Base-by-base conservation (phyloP, 306 rosid genomes). In the Vigna mungo region DNA sequence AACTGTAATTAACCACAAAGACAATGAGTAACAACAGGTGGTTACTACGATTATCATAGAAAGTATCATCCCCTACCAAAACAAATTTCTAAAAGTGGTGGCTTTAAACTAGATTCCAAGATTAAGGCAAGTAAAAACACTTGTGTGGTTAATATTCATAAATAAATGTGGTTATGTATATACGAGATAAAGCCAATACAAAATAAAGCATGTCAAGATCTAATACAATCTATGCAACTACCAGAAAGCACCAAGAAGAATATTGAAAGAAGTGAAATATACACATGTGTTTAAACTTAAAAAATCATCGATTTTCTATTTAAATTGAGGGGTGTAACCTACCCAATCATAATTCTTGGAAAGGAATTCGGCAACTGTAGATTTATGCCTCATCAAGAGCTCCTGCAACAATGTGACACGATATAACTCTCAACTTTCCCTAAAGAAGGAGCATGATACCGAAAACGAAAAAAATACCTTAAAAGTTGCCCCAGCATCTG, bases 351-450 rank as follows among this genome's bases (percentile, higher is more conserved):
- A 94, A 65, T 94, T 90, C 70, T 86, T 87, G 56, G 94, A 86
- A 62, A 94, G 97, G 75, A 91, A 94, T 17, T 91, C 97, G 0
- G 98, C 93, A 62, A 94, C 97, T 0, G 98, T 94, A 10, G 98
- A 94, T 84, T 94, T 94, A 78, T 94, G 97, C 86, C 98, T 90
- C 3, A 97, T 94, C 96, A 94, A 73, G 55, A 94, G 93, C 86
- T 91, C 98, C 98, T 94, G 89, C 85, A 81, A 25, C 46, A 52
- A 81, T 69, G 81, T 48, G 60, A 72, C 36, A 48, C 23, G 58
- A 82, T 59, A 84, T 61, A 43, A 52, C n/a, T 39, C 11, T 46
- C 20, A 44, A 75, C 23, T 13, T 15, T 66, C 41, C 52, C 23
- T 36, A 16, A 23, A 75, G 32, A 13, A 63, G 11, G 41, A 25